Base-by-base conservation (phyloP, 352 stramenopile species). In the Thalassiosira pacifica region DNA sequence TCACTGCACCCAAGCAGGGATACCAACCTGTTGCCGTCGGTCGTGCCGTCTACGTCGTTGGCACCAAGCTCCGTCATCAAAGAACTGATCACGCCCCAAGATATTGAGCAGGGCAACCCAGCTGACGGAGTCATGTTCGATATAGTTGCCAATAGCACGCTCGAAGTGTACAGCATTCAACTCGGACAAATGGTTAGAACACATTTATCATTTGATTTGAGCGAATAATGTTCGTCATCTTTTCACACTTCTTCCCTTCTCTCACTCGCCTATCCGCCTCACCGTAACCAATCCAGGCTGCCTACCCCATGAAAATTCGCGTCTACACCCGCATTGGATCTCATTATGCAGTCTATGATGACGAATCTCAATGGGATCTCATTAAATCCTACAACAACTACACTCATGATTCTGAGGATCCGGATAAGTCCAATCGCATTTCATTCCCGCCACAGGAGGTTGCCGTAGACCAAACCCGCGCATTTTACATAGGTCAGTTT, bases 401-500 rank as follows among this genome's bases (percentile, higher is more conserved):
- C 37, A 85, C 77, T 22, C 31, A 22, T 22, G n/a, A n/a, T n/a
- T 13, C 4, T n/a, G 18, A 32, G 13, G 22, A 40, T 32, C 34
- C 24, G 3, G 45, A 66, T 6, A n/a, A 24, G 26, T 9, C 16
- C 57, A 6, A 45, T 27, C 32, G 60, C 18, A 68, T 86, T 18
- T 68, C 57, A 3, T 85, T 86, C 55, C 79, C 79, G n/a, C 29
- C 71, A 10, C 68, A 80, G 31, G 42, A 61, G 22, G 37, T 81
- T 22, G 18, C 10, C 18, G 63, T 57, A 1, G 73, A 55, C 10
- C 1, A 31, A 10, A 77, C 45, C 22, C 70, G 73, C 55, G 79
- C 79, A 11, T 86, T 86, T 53, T 86, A 86, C 29, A 81, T 86
- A 67, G 79, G n/a, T n/a, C n/a, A n/a, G n/a, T n/a, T n/a, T n/a